Percentiles rank a stretch among this genome's conserved stretches.
Conservation (phyloP, 805 yeast species). For the Metschnikowia kunwiensis region DNA sequence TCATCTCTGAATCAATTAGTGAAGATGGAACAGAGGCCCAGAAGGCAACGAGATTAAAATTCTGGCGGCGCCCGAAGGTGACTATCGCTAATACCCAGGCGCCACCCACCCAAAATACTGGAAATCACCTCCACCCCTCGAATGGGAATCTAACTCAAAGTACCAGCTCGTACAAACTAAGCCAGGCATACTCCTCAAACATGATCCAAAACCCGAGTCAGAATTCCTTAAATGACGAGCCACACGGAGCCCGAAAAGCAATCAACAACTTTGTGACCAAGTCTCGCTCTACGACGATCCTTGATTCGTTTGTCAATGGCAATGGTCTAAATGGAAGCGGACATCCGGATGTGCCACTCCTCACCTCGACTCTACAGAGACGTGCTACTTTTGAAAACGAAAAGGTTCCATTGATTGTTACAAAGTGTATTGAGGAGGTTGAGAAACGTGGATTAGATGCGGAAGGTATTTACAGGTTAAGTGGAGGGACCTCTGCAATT, state of each 20-base stretch:
- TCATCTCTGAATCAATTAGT: slow-evolving; percentile 9
- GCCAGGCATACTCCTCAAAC: slow-evolving; percentile 15
- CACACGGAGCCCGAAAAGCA: slow-evolving; percentile 13
- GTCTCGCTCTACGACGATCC: slow-evolving; percentile 47
- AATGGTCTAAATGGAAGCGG: slow-evolving; percentile 1
- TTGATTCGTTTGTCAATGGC: slow-evolving; percentile 33
- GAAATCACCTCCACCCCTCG: neutral
- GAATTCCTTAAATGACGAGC: slow-evolving; percentile 3
- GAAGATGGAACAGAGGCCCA: slow-evolving; percentile 31
- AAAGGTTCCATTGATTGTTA: slow-evolving; percentile 65
- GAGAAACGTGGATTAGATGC: slow-evolving; percentile 69
- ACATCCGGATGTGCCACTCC: slow-evolving; percentile 29
- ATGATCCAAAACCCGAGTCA: slow-evolving; percentile 5
- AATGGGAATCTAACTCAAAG: slow-evolving; percentile 2
- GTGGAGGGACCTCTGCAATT: slow-evolving; percentile 75
- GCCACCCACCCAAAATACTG: slow-evolving; percentile 5
- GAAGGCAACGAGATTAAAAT: slow-evolving; percentile 41
- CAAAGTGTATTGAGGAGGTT: slow-evolving; percentile 70
- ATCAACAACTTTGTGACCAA: slow-evolving; percentile 27
- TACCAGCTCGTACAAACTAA: slow-evolving; percentile 11
- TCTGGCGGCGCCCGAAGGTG: slow-evolving; percentile 44
- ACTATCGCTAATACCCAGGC: slow-evolving; percentile 18
- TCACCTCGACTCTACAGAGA: slow-evolving; percentile 56
- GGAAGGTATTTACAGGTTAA: slow-evolving; percentile 89
- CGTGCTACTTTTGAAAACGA: slow-evolving; percentile 62